phyloP scores from a whole-genome alignment of 108 stramenopile genomes.

The Conticribra guillardii region DNA sequence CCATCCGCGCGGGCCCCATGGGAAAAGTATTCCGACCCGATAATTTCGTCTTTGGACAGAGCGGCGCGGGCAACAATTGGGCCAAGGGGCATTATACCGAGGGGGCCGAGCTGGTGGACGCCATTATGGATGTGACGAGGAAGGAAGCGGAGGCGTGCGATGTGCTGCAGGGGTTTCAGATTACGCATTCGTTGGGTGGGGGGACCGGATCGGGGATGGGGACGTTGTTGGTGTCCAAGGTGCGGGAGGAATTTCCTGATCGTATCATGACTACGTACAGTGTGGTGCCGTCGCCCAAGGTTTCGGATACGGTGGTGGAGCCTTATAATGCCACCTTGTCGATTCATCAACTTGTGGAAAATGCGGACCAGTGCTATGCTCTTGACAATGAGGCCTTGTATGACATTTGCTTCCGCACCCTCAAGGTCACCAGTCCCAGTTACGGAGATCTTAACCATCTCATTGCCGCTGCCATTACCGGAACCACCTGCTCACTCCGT shows the following conservation, averaged over 20 bases:
- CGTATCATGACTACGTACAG: constrained; percentile 90
- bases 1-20: constrained; percentile 78
- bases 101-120: constrained; percentile 87
- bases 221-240: constrained; percentile 82
- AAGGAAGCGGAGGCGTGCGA: constrained; percentile 90
- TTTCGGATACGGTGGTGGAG: constrained; percentile 86
- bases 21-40: constrained; percentile 86
- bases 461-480: constrained; percentile 76
- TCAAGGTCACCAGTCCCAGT: constrained; percentile 76
- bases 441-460: constrained; percentile 84
- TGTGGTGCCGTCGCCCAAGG: constrained; percentile 85
- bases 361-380: constrained; percentile 90
- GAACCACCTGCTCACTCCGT: constrained; percentile 82
- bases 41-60: constrained; percentile 89
- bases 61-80: constrained; percentile 89
- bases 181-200: constrained; percentile 89
- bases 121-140: constrained; percentile 82
- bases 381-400: constrained; percentile 91
- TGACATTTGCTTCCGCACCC: constrained; percentile 88
- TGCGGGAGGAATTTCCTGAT: constrained; percentile 91
- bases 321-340: constrained; percentile 90
- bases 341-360: constrained; percentile 90
- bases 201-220: constrained; percentile 90
- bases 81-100: constrained; percentile 93
- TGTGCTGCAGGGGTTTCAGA: constrained; percentile 87